phyloP scores from a whole-genome alignment of 495 filamentous ascomycete species.

The Astrothelium macrocarpum region DNA sequence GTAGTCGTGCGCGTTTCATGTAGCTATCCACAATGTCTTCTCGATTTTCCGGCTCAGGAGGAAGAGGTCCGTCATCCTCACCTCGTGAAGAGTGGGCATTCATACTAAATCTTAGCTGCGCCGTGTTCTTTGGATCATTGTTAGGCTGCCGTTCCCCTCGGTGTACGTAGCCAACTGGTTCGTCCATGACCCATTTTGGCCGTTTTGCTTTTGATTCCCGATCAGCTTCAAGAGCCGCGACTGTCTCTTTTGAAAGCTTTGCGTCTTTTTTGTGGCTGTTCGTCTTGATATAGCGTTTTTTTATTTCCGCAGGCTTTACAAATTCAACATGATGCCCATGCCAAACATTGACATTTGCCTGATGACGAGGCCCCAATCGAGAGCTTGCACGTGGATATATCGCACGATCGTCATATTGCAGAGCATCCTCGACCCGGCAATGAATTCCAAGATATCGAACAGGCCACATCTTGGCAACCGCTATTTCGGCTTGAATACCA shows the following conservation, averaged over 20 bases:
- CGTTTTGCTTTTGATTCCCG: slow-evolving; percentile 65
- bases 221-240: slow-evolving; percentile 71
- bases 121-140: slow-evolving; percentile 45
- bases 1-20: slow-evolving; percentile 53
- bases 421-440: slow-evolving; percentile 88
- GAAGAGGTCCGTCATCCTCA: slow-evolving; percentile 38
- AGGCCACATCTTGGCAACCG: slow-evolving; percentile 88
- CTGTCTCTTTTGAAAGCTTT: slow-evolving; percentile 67
- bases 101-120: slow-evolving; percentile 53
- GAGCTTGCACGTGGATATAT: slow-evolving; percentile 96
- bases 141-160: slow-evolving; percentile 68
- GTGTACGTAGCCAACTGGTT: slow-evolving; percentile 72
- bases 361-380: slow-evolving; percentile 81
- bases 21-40: slow-evolving; percentile 60
- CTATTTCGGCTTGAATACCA: slow-evolving; percentile 80
- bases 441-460: slow-evolving; percentile 94
- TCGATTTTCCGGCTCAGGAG: slow-evolving; percentile 35
- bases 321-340: slow-evolving; percentile 75
- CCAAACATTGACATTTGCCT: slow-evolving; percentile 80
- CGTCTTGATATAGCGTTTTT: slow-evolving; percentile 59
- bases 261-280: slow-evolving; percentile 54
- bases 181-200: slow-evolving; percentile 88
- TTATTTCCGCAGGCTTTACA: slow-evolving; percentile 78
- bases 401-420: slow-evolving; percentile 88
- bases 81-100: slow-evolving; percentile 43